Evolutionary conservation across 495 filamentous ascomycete species (phyloP), one percentile per base, ranked within the genome.

Genomic region (Chaetomium fimeti): DNA sequence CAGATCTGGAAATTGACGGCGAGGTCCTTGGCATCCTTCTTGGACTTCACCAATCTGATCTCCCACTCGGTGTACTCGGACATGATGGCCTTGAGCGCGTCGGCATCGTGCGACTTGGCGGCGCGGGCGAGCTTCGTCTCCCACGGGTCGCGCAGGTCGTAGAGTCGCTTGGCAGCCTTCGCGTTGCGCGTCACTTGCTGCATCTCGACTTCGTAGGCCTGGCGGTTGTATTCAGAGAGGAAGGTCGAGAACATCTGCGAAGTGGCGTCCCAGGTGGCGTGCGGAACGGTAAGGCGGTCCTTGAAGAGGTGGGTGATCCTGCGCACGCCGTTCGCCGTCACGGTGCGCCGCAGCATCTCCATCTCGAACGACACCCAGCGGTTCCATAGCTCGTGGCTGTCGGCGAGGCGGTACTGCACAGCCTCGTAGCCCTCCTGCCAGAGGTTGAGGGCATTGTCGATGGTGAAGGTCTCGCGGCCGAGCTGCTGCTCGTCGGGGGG

Each of bases 321-420:
- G 53, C 82, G 82, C 38, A 92, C 77, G 61, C 85, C 85, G 18
- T 87, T 81, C 53, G 79, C 77, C 5, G 81, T 82, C 15, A 83
- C 79, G 2, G 78, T 77, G 54, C 78, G 82, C n/a, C 82, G 78
- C 45, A 83, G 76, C 74, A 82, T 78, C 69, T 82, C 81, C 73
- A 81, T 76, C 71, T 80, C 81, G 68, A 80, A 81, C 62, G 67
- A 90, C 65, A 80, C 89, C 91, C 78, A 93, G 63, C 87, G 88
- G 71, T 96, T 86, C 93, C 93, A 98, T n/a, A 97, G 82, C 56
- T 87, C 69, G 69, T 94, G 85, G 77, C 93, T 96, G 71, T 96
- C 91, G 69, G 87, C 84, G 63, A 97, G 83, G 68, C 90, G 88
- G 78, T 88, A 91, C 70, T 88, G 85, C 16, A 91, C 94, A 27